Base-by-base conservation (phyloP, 805 yeast species). In the Candida fluviatilis region DNA sequence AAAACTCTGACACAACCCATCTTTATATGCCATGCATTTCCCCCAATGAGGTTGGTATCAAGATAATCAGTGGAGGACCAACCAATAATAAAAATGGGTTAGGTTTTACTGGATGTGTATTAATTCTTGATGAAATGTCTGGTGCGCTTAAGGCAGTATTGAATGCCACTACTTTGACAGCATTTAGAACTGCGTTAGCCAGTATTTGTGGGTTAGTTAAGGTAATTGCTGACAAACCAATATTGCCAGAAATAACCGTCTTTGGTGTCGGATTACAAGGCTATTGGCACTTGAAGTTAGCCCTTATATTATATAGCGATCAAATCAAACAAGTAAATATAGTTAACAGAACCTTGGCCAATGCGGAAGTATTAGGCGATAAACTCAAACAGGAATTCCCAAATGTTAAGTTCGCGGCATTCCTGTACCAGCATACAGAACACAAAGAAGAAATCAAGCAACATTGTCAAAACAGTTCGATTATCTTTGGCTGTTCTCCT, bases 211-310 rank as follows among this genome's bases (percentile, higher is more conserved):
- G 76, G 0, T 50, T 80, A 40, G 58, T 55, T 10, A 69, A 66
- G 40, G 47, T 54, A 0, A 42, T 56, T 3, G 40, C 30, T 18
- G 42, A 44, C 1, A 54, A 64, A 0, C 36, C 55, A 6, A 40
- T 63, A 10, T 44, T 60, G 14, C 57, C 60, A 0, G 56, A 52
- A 24, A 24, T 65, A 30, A 47, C 62, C 18, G 76, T 73, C 12
- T 76, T 75, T 51, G 88, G 87, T 1, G 75, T 75, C 19, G 88
- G 87, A 0, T 66, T 69, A 25, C 86, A 81, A 54, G 81, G 80
- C 0, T 70, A 66, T 44, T 81, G 88, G 88, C 87, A 81, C 51
- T 60, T 69, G 25, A 66, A 62, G 48, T 58, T 71, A 39, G 66
- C 74, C 3, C 51, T 69, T 34, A 39, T 49, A 11, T 54, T 71